A percentile compares a stretch with the other conserved stretches of the same genome.
Evolutionary conservation across 139 green algal species (phyloP).

Genomic region (Penium margaritaceum): DNA sequence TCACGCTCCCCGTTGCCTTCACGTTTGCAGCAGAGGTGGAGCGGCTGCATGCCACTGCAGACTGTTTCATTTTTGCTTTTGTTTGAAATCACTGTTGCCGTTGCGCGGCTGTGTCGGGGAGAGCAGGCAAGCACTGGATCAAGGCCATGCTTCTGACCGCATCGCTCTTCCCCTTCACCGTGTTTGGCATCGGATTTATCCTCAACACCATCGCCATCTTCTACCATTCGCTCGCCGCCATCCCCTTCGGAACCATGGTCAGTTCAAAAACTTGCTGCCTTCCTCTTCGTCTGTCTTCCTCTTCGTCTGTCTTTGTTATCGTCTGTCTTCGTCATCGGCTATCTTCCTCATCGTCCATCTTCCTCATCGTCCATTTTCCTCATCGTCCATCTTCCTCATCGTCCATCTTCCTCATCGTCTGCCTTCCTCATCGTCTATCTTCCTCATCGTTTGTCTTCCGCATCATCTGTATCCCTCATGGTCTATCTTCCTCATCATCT

Average conservation of each 20-base stretch:
- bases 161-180: constrained; percentile 62
- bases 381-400: background rate
- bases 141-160: constrained; percentile 82
- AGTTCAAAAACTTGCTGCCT: constrained; percentile 21
- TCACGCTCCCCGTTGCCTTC: too few species aligned
- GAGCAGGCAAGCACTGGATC: constrained; percentile 74
- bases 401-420: background rate
- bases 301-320: background rate
- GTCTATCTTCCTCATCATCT: too few species aligned
- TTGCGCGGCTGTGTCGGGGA: too few species aligned
- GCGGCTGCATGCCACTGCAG: too few species aligned
- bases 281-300: background rate
- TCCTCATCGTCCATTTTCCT: background rate
- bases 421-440: background rate
- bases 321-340: background rate
- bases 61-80: too few species aligned
- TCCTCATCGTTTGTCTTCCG: background rate
- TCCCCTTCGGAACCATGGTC: constrained; percentile 84
- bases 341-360: background rate
- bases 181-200: constrained; percentile 76
- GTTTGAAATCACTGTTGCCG: too few species aligned
- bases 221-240: constrained; percentile 79
- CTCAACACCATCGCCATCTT: constrained; percentile 93
- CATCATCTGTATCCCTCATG: too few species aligned
- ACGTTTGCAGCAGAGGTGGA: too few species aligned